These are phyloP conservation scores for Epichloe uncinata DNA, from an alignment of 2,329 filamentous ascomycete species.

Conservation along the genomic window DNA sequence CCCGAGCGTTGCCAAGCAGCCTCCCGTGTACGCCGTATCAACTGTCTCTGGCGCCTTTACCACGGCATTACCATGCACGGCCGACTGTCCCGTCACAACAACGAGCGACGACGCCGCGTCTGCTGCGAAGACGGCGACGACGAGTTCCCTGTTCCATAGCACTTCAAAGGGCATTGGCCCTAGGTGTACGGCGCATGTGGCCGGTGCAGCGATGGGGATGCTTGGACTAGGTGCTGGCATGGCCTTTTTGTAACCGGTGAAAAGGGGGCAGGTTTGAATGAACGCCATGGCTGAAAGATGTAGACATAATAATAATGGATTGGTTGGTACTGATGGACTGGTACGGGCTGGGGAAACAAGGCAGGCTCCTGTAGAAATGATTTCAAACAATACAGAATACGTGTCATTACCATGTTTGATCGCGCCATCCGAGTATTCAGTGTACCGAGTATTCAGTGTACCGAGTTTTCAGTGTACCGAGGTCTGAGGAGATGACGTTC, in stretches of 20 bases:
- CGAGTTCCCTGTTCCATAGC: slow-evolving; percentile 9
- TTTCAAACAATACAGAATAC: background rate
- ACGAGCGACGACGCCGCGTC: slow-evolving; percentile 7
- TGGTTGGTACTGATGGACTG: no score
- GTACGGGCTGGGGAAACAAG: no score
- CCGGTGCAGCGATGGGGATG: slow-evolving; percentile 17
- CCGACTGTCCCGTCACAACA: slow-evolving; percentile 23
- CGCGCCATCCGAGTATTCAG: no score
- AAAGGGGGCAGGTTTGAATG: background rate
- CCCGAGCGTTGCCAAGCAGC: slow-evolving; percentile 25
- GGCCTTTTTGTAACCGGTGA: slow-evolving; percentile 7
- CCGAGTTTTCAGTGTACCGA: no score
- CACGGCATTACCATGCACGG: no score
- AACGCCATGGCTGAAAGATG: background rate
- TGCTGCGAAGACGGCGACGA: slow-evolving; percentile 11
- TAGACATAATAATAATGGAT: background rate
- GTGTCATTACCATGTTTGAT: no score
- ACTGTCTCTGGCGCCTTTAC: no score
- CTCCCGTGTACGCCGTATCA: slow-evolving; percentile 41
- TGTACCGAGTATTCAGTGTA: no score
- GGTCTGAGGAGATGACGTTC: no score
- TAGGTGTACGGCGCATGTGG: slow-evolving; percentile 15
- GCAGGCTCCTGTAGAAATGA: background rate
- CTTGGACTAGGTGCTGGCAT: slow-evolving; percentile 17
- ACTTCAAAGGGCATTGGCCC: slow-evolving; percentile 12